These are phyloP conservation scores for Prototheca wickerhamii DNA, from an alignment of 163 green algal species.

Conservation along the genomic window DNA sequence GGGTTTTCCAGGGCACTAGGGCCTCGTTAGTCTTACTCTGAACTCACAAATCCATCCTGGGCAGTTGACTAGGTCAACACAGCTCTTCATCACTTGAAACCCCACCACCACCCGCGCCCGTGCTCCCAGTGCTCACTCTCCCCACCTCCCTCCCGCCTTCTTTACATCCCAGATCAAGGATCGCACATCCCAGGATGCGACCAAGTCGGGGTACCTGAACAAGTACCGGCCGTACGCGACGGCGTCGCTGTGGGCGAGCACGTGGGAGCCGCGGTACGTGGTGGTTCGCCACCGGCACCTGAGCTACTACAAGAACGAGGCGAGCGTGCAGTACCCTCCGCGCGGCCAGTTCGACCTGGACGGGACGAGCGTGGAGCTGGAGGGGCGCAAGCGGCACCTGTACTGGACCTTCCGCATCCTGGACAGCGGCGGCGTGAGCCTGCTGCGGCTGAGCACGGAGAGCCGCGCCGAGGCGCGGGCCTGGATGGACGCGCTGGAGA, in stretches of 20 bases:
- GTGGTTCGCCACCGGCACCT: constrained; percentile 18
- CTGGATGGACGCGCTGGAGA: constrained; percentile 51
- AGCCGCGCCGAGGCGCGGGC: constrained; percentile 21
- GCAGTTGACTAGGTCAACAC: not conserved
- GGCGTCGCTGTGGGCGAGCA: constrained; percentile 23
- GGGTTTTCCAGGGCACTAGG: not conserved
- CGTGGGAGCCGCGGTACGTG: constrained; percentile 34
- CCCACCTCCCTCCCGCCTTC: not conserved
- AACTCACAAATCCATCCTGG: not conserved
- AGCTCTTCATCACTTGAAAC: not conserved
- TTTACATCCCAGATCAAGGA: constrained; percentile 16
- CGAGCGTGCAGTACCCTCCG: constrained; percentile 43
- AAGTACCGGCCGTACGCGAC: constrained; percentile 35
- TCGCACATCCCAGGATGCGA: constrained; percentile 8
- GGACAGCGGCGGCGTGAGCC: constrained; percentile 19
- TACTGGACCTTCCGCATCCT: constrained; percentile 40
- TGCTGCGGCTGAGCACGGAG: constrained; percentile 42
- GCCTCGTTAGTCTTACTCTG: not conserved
- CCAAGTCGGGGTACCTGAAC: constrained; percentile 28
- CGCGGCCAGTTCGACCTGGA: constrained; percentile 50
- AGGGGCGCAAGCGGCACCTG: constrained; percentile 30
- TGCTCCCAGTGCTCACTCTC: not conserved
- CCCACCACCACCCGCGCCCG: not conserved
- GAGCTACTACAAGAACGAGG: constrained; percentile 49
- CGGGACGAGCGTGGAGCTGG: constrained; percentile 33